A percentile compares a stretch with the other conserved stretches of the same genome.
These are phyloP conservation scores for Arachnopeziza araneosa DNA, from an alignment of 2,329 filamentous ascomycete genomes.

Conservation along the genomic window DNA sequence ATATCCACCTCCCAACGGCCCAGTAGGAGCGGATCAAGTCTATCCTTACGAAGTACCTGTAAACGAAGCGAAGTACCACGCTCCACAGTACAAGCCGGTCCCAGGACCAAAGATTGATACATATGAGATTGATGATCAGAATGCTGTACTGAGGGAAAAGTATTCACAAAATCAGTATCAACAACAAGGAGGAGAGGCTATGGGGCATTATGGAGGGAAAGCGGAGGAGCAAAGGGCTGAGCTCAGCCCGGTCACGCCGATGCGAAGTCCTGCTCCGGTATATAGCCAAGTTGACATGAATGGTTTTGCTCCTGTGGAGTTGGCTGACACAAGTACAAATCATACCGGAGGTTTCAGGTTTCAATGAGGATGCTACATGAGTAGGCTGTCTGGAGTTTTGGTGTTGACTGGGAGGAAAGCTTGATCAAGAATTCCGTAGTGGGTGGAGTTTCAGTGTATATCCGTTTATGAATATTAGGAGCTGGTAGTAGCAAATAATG, in stretches of 20 bases:
- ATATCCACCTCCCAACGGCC: constrained; percentile 14
- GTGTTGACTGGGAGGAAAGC: no score
- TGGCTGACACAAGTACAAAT: constrained; percentile 4
- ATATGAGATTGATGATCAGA: constrained; percentile 14
- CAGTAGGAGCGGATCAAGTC: constrained; percentile 15
- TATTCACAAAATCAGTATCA: neutral
- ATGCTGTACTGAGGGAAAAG: constrained; percentile 1
- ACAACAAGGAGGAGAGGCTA: neutral
- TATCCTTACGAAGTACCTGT: constrained; percentile 14
- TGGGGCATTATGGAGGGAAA: neutral
- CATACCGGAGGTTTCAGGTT: neutral
- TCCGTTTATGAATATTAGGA: no score
- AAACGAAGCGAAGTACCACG: constrained; percentile 5
- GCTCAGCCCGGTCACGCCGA: neutral
- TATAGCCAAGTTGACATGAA: neutral
- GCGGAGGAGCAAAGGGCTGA: neutral
- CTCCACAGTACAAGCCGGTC: neutral
- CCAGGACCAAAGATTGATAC: constrained; percentile 11
- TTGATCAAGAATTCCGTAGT: no score
- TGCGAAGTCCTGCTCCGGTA: constrained; percentile 8
- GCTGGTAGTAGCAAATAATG: no score
- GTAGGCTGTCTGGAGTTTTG: no score
- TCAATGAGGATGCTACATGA: no score
- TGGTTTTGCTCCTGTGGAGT: constrained; percentile 5
- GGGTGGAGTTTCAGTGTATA: no score